These are phyloP conservation scores for Cryomyces minteri DNA, from an alignment of 495 filamentous ascomycete genomes.

Conservation along the genomic window DNA sequence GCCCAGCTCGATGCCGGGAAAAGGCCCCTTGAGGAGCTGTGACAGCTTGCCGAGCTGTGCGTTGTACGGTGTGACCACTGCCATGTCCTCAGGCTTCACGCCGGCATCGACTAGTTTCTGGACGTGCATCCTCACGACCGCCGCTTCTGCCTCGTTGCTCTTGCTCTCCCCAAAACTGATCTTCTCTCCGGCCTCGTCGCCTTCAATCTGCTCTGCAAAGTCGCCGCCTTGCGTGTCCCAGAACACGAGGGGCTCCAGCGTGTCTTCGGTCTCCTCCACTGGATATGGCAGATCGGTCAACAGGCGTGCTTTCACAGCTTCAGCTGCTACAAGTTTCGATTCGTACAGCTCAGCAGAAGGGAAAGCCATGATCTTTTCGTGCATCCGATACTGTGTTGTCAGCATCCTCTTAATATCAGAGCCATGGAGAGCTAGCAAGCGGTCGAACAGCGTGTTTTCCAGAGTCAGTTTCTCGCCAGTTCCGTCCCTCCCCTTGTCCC, in stretches of 20 bases:
- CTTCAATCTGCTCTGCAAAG: constrained; percentile 31
- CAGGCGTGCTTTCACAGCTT: constrained; percentile 52
- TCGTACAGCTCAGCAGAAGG: constrained; percentile 83
- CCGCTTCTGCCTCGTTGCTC: constrained; percentile 82
- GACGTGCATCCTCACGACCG: constrained; percentile 62
- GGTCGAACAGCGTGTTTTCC: constrained; percentile 80
- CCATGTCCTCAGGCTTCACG: constrained; percentile 63
- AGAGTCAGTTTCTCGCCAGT: constrained; percentile 32
- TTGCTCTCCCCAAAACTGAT: constrained; percentile 65
- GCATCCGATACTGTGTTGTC: constrained; percentile 98
- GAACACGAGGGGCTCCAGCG: constrained; percentile 72
- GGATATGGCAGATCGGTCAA: constrained; percentile 63
- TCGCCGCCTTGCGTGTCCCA: constrained; percentile 93
- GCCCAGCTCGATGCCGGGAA: constrained; percentile 73
- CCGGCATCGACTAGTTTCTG: constrained; percentile 56
- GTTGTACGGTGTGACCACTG: constrained; percentile 91
- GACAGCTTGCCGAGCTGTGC: constrained; percentile 65
- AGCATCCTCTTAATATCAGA: constrained; percentile 76
- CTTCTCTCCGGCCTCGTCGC: constrained; percentile 24
- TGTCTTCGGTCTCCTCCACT: constrained; percentile 72
- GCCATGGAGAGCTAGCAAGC: constrained; percentile 69
- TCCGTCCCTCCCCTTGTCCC: constrained; percentile 5
- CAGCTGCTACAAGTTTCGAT: constrained; percentile 56
- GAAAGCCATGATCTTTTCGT: constrained; percentile 85
- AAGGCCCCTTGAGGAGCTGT: constrained; percentile 53